phyloP scores from a whole-genome alignment of 1,284 basidiomycete genomes.

The Cutaneotrichosporon mucoides region DNA sequence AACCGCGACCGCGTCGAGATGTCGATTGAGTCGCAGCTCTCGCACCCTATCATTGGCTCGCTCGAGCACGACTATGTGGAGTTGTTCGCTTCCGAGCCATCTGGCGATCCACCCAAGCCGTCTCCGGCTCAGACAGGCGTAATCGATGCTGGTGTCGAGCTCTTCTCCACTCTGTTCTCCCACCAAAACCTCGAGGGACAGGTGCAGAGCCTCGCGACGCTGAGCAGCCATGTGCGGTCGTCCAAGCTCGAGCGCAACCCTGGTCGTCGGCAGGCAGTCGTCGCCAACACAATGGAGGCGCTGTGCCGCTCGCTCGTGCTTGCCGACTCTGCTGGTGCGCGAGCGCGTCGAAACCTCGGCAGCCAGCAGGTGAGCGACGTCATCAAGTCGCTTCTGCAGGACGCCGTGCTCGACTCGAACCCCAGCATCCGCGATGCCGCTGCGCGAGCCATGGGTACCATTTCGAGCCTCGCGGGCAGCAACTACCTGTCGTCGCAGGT shows the following conservation, averaged over 20 bases:
- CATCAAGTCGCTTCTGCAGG: slow-evolving; percentile 72
- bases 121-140: slow-evolving; percentile 76
- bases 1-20: slow-evolving; percentile 76
- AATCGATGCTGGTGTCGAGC: slow-evolving; percentile 80
- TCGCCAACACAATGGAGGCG: slow-evolving; percentile 77
- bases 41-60: slow-evolving; percentile 74
- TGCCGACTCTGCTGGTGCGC: slow-evolving; percentile 55
- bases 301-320: slow-evolving; percentile 68
- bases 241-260: slow-evolving; percentile 81
- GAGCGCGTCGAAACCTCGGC: slow-evolving; percentile 66
- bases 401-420: slow-evolving; percentile 77
- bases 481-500: slow-evolving; percentile 82
- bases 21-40: slow-evolving; percentile 68
- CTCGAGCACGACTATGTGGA: slow-evolving; percentile 81
- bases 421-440: slow-evolving; percentile 68
- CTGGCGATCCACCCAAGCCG: slow-evolving; percentile 46
- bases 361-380: slow-evolving; percentile 63
- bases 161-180: slow-evolving; percentile 77
- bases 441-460: slow-evolving; percentile 85
- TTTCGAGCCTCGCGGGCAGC: slow-evolving; percentile 79
- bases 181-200: slow-evolving; percentile 70
- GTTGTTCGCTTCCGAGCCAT: slow-evolving; percentile 53
- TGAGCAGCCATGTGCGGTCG: slow-evolving; percentile 61
- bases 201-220: slow-evolving; percentile 62
- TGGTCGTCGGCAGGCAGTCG: slow-evolving; percentile 80